phyloP scores from a whole-genome alignment of 176 grass and related monocot species.

The Musa itinerans region DNA sequence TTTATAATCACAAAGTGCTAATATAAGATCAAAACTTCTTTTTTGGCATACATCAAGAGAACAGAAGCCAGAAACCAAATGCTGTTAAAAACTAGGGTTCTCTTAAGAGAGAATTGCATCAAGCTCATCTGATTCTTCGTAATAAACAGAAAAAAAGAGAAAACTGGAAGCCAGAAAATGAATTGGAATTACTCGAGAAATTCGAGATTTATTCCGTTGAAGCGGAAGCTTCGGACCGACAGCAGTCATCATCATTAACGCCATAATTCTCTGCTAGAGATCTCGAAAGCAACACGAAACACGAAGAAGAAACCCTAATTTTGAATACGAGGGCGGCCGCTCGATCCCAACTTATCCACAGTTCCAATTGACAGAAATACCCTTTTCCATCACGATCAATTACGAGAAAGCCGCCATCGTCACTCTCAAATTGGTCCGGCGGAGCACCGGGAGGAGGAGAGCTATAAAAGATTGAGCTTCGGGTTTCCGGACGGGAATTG shows the following conservation, averaged over 20 bases:
- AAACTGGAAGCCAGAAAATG: neutral
- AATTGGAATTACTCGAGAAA: neutral
- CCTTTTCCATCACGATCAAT: neutral
- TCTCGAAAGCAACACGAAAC: neutral
- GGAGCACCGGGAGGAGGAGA: neutral
- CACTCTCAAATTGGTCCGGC: neutral
- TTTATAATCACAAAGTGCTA: no score
- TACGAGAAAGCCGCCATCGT: neutral
- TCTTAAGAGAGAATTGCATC: no score
- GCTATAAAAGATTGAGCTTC: neutral
- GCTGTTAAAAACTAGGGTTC: no score
- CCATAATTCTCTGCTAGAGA: neutral
- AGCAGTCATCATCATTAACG: neutral
- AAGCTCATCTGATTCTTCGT: no score
- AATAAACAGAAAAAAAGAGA: no score
- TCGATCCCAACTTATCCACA: no score
- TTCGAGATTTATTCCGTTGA: neutral
- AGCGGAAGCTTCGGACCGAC: neutral
- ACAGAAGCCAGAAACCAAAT: no score
- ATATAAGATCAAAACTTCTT: no score
- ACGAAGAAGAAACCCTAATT: neutral
- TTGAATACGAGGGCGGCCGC: neutral
- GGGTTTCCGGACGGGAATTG: neutral
- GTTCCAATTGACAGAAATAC: neutral
- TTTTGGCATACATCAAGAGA: no score